Conservation (phyloP, 208 protist species). For the Trypanosoma brucei region DNA sequence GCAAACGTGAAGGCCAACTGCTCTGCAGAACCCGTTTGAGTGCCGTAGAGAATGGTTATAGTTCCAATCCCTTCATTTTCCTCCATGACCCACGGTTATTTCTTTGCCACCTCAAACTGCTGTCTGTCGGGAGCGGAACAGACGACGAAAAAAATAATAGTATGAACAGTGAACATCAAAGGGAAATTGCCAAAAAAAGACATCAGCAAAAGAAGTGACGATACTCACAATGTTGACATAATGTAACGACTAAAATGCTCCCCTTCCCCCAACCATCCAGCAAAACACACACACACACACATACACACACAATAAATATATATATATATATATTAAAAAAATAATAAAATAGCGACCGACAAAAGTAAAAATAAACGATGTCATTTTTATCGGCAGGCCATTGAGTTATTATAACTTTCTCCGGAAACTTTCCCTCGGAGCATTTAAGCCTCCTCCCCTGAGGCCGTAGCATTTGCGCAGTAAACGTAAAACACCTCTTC, state of each 20-base stretch:
- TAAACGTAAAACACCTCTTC: slow-evolving; percentile 60
- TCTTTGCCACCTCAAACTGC: no score
- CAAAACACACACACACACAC: not conserved
- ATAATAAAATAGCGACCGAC: not conserved
- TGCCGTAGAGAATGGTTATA: slow-evolving; percentile 76
- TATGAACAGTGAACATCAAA: no score
- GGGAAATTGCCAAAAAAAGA: no score
- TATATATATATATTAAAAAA: not conserved
- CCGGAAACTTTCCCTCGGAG: no score
- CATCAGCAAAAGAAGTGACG: no score
- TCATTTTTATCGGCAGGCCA: no score
- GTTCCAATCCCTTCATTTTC: slow-evolving; percentile 4
- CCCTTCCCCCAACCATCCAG: no score
- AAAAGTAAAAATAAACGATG: not conserved
- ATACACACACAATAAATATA: not conserved
- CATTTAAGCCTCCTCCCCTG: slow-evolving; percentile 10
- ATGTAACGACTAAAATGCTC: no score
- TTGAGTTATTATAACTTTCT: no score
- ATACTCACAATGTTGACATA: no score
- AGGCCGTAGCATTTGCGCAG: slow-evolving; percentile 56
- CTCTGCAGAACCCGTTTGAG: slow-evolving; percentile 78
- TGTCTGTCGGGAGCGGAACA: no score
- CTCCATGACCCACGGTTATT: not conserved
- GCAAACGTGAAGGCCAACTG: slow-evolving; percentile 48
- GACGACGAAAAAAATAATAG: no score